These are phyloP conservation scores for Calonectria pseudoturangicola DNA, from an alignment of 2,329 filamentous ascomycete genomes.

Conservation along the genomic window DNA sequence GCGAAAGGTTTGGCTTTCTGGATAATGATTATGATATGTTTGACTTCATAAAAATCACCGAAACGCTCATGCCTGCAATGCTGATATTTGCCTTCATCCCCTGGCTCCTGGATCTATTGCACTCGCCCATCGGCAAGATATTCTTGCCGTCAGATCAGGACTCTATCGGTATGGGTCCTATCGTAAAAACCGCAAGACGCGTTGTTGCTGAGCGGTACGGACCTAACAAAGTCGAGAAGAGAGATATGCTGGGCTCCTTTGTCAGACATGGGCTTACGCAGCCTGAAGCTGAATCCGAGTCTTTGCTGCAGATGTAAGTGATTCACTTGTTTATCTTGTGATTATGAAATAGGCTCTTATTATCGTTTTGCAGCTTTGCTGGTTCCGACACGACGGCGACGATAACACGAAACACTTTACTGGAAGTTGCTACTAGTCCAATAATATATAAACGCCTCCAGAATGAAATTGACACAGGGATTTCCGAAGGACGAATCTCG, in stretches of 20 bases:
- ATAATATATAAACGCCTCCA: slow-evolving; percentile 8
- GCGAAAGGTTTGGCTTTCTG: slow-evolving; percentile 31
- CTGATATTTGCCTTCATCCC: slow-evolving; percentile 29
- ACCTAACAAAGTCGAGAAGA: neutral
- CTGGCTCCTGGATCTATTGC: slow-evolving; percentile 24
- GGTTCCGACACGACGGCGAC: slow-evolving; percentile 37
- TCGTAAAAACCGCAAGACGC: slow-evolving; percentile 24
- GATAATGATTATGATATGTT: slow-evolving; percentile 23
- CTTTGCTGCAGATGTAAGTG: slow-evolving; percentile 22
- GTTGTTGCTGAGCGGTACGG: slow-evolving; percentile 24
- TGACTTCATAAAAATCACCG: slow-evolving; percentile 10
- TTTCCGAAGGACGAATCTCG: neutral
- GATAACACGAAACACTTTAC: slow-evolving; percentile 5
- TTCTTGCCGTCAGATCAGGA: slow-evolving; percentile 33
- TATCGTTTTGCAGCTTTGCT: slow-evolving; percentile 24
- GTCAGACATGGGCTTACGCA: slow-evolving; percentile 26
- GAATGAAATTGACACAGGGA: slow-evolving; percentile 27
- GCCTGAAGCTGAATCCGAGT: slow-evolving; percentile 29
- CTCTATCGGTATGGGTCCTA: slow-evolving; percentile 27
- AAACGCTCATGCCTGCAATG: slow-evolving; percentile 12
- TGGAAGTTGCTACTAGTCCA: slow-evolving; percentile 11
- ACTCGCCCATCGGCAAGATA: slow-evolving; percentile 24
- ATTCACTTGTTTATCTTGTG: neutral
- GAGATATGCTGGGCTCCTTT: slow-evolving; percentile 35
- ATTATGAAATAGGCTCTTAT: neutral